Evolutionary conservation across 192 early-diverging fungal species (phyloP).

Genomic region (Backusella luteola): DNA sequence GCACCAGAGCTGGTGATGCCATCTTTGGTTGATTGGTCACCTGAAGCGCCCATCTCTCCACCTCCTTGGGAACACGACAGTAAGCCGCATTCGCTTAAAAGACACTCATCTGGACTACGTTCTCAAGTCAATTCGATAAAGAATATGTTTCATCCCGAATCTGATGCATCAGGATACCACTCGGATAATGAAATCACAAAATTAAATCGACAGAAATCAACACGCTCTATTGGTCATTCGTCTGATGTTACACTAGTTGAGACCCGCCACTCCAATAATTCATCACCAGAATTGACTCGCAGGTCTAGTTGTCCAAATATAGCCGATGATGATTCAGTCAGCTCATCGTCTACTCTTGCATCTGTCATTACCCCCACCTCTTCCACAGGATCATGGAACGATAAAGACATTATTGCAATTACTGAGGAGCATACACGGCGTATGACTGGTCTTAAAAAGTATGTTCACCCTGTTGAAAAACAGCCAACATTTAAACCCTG

Average conservation of each 20-base stretch:
- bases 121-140: not conserved
- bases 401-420: not conserved
- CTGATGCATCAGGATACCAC: not conserved
- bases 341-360: not conserved
- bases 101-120: not conserved
- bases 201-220: not conserved
- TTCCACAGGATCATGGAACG: not conserved
- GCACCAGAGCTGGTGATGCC: not conserved
- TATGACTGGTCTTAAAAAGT: conserved; percentile 1
- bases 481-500: not conserved
- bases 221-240: not conserved
- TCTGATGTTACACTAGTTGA: conserved; percentile 11
- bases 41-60: not conserved
- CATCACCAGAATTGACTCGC: not conserved
- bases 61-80: not conserved
- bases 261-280: not conserved
- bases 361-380: not conserved
- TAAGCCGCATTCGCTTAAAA: not conserved
- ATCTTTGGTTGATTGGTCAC: not conserved
- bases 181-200: not conserved
- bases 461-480: not conserved
- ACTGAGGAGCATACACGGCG: not conserved
- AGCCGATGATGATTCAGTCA: not conserved
- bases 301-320: conserved; percentile 11
- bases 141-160: too few relatives aligned